These are phyloP conservation scores for Thraustochytrium sp. DNA, from an alignment of 352 stramenopile species.

Conservation along the genomic window DNA sequence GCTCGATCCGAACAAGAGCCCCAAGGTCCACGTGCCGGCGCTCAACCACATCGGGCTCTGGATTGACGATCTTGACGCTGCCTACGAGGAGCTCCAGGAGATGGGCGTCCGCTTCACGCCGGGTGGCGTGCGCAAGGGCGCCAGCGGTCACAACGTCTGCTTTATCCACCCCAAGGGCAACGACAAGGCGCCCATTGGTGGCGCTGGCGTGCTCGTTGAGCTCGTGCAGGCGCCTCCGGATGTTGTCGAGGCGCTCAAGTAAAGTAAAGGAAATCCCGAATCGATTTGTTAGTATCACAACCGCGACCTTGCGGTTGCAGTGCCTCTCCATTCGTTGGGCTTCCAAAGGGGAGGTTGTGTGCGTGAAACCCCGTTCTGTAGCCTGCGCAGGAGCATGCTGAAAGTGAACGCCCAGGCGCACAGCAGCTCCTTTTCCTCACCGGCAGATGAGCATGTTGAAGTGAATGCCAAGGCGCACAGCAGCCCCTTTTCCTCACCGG, in stretches of 20 bases:
- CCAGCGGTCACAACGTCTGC: conserved; percentile 89
- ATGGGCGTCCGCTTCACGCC: conserved; percentile 91
- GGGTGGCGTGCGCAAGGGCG: conserved; percentile 91
- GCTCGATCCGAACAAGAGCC: conserved; percentile 76
- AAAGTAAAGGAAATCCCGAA: too few species aligned
- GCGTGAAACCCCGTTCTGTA: too few species aligned
- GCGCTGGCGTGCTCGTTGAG: conserved; percentile 91
- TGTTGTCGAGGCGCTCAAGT: conserved; percentile 71
- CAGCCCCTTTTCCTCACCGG: too few species aligned
- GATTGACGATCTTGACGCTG: conserved; percentile 87
- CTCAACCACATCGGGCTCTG: conserved; percentile 97
- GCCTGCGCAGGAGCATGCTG: too few species aligned
- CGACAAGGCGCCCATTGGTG: conserved; percentile 76
- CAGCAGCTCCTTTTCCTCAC: too few species aligned
- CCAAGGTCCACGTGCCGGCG: conserved; percentile 83
- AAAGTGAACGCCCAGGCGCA: too few species aligned
- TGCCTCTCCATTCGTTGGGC: too few species aligned
- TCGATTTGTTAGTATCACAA: too few species aligned
- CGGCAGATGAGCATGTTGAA: too few species aligned
- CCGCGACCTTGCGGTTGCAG: too few species aligned
- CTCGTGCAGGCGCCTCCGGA: conserved; percentile 87
- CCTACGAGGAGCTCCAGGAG: conserved; percentile 80
- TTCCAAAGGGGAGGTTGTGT: too few species aligned
- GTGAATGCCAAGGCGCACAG: too few species aligned
- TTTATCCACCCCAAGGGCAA: conserved; percentile 98